Base-by-base conservation (phyloP, 2,329 filamentous ascomycete genomes). In the Cyclaneusma minus region DNA sequence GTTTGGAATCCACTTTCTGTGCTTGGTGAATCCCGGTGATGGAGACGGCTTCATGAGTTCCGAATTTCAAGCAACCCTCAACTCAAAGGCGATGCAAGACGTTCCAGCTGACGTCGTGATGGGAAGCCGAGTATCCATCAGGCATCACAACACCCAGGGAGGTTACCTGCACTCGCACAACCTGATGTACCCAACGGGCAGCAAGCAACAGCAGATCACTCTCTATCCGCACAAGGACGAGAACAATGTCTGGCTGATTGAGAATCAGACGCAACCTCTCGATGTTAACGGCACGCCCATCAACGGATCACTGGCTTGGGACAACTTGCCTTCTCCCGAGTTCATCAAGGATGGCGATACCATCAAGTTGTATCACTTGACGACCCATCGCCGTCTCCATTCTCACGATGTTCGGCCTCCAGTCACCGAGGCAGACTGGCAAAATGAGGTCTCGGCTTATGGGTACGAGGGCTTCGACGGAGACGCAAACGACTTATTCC, bases 11-110 rank as follows among this genome's bases (percentile, higher is more conserved):
- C 89, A 98, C 61, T 98, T 98, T 55, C 41, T 85, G 40, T 91
- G 82, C 60, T 67, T 98, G 21, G 69, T 77, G 33, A 98, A 98
- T 56, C 89, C 89, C 15, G 89, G 89, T 33, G 89, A 98, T 27
- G 89, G 89, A 29, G 89, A 98, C 52, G 89, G 89, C 29, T 98
- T 98, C 62, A 98, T 98, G 89, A 94, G 85, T 48, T 93, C 87
- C 29, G 89, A 98, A 49, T 98, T 98, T 62, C 89, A 98, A 58
- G 80, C 89, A 16, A 95, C 89, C 3, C 63, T 98, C 39, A 98
- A 95, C 58, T 85, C 74, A 44, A 98, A 95, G 62, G 75, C 70
- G 28, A 98, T 98, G 89, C 76, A 83, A 48, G 84, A 92, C 52
- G 84, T 92, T 4, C 78, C 89, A 2, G 89, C 81, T 16, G 85